Base-by-base conservation (phyloP, 1,284 basidiomycete species). In the Ganoderma boninense region DNA sequence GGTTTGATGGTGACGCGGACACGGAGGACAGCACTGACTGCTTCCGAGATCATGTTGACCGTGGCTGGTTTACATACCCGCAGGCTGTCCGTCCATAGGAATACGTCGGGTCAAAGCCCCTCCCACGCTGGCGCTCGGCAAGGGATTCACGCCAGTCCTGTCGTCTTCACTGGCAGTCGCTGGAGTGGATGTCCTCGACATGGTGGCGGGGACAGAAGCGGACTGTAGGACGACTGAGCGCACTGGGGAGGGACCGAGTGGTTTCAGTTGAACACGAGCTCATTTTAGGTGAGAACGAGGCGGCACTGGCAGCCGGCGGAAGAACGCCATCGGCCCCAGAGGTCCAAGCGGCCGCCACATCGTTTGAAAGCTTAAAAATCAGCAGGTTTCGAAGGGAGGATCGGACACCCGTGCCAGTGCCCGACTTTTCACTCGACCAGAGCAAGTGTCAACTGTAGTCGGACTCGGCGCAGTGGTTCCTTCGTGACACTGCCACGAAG, bases 61-160 rank as follows among this genome's bases (percentile, higher is more conserved):
- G n/a, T n/a, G n/a, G 49, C 14, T 23, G 13, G 14, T 2, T 11
- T 20, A 4, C 8, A 23, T 23, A 14, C 26, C 23, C 49, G 49
- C 23, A 26, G 23, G 49, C 4, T 26, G 49, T 26, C 26, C 73
- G 11, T 68, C 66, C 10, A 75, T 73, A 16, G 68, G 54, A 26
- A 80, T 76, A 44, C 80, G 76, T 8, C 78, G 78, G 69, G 80
- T 79, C 35, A 81, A 71, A 23, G 65, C 61, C 11, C 78, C 76
- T 16, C 69, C 68, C 26, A 77, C 73, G 42, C 77, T 76, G 71
- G 73, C n/a, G 72, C 65, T 38, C 75, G 59, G 16, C 70, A 75
- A 46, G 78, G 68, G 38, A 64, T 61, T 13, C 13, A 3, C 49
- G 4, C 70, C 74, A 65, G 67, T 66, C 23, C 69, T 74, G 5